Evolutionary conservation across 1,139 yeast species (phyloP).

Genomic region (Meyerozyma carpophila): DNA sequence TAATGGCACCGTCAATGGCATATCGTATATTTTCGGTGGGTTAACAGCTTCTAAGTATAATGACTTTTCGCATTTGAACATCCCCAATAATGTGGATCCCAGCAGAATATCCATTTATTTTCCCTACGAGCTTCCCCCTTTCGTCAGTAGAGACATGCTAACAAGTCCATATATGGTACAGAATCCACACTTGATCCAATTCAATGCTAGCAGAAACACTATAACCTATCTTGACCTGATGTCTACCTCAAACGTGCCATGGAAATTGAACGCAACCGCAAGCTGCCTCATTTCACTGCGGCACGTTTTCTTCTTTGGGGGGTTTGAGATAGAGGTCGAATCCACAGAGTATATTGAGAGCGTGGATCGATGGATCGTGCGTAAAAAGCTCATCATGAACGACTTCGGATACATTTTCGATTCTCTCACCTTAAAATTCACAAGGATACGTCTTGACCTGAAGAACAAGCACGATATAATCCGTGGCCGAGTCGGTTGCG

Average conservation of each 20-base stretch:
- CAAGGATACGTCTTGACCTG: constrained; percentile 22
- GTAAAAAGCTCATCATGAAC: constrained; percentile 28
- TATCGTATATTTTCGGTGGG: constrained; percentile 38
- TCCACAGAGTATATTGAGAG: constrained; percentile 18
- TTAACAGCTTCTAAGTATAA: constrained; percentile 15
- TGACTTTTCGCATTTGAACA: constrained; percentile 25
- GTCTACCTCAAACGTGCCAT: constrained; percentile 18
- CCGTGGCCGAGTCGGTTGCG: constrained; percentile 10
- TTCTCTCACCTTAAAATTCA: constrained; percentile 24
- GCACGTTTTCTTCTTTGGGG: constrained; percentile 40
- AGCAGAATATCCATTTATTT: constrained; percentile 32
- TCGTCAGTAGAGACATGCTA: constrained; percentile 28
- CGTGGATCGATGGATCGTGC: constrained; percentile 33
- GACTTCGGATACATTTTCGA: constrained; percentile 36
- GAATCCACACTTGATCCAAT: constrained; percentile 22
- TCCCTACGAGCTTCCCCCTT: constrained; percentile 39
- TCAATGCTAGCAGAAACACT: constrained; percentile 31
- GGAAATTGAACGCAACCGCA: constrained; percentile 23
- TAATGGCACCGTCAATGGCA: constrained; percentile 27
- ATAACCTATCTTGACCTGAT: constrained; percentile 22
- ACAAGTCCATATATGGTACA: constrained; percentile 30
- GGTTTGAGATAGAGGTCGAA: constrained; percentile 26
- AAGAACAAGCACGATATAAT: constrained; percentile 6
- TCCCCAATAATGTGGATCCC: constrained; percentile 28
- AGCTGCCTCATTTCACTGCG: constrained; percentile 28